Base-by-base conservation (phyloP, 495 filamentous ascomycete genomes). In the Aspergillus panamensis region DNA sequence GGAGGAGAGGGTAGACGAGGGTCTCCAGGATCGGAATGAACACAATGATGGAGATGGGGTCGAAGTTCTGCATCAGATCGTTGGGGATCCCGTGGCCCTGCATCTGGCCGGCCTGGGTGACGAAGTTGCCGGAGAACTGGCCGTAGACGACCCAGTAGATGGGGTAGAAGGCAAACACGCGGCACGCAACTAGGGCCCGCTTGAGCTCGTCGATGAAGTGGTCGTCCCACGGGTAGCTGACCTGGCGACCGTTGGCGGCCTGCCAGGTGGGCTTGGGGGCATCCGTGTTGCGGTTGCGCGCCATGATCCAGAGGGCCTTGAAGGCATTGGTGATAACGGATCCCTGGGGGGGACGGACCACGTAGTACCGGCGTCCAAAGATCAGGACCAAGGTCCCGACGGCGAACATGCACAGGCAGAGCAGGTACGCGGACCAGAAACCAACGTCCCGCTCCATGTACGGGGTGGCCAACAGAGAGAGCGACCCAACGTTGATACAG, bases 11-110 rank as follows among this genome's bases (percentile, higher is more conserved):
- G 69, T 90, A 92, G 57, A 92, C 57, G 47, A 84, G 47, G 35
- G 81, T 81, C 66, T 90, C 87, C 53, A 87, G 76, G 51, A 91
- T 60, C 3, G 89, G 89, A 42, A 89, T 84, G 67, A 87, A 82
- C 58, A 87, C 73, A 67, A 92, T 86, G 65, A 91, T 84, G 33
- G 83, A 77, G 55, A 94, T 78, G 4, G 89, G 82, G 68, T 91
- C 88, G 68, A 92, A 84, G 77, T 90, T 91, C 62, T 74, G 72
- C 72, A 91, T 87, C 59, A 90, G 75, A 61, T 92, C 89, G 76
- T 92, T 92, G 54, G 81, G 81, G 51, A 83, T 78, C 19, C 81
- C 80, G 58, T 84, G 80, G 13, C 74, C 73, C 0, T 70, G 16
- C 81, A 84, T 84, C 63, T 78, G 71, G 33, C 73, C 79, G 43